A percentile compares a stretch with the other conserved stretches of the same genome.
Conservation (phyloP, 768 basidiomycete genomes). For the Megacollybia marginata region DNA sequence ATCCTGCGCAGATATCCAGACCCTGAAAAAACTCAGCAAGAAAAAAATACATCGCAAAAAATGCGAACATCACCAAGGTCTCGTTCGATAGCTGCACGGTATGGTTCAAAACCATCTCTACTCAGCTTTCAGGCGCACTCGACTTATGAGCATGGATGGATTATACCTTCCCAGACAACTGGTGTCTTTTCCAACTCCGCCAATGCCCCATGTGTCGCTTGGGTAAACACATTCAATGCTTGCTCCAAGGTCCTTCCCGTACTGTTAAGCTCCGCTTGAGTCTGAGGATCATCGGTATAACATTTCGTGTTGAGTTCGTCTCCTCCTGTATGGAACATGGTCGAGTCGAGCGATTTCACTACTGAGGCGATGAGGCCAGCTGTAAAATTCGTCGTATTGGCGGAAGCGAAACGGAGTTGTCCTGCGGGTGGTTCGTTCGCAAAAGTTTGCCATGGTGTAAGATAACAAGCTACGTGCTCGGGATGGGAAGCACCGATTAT, state of each 20-base stretch:
- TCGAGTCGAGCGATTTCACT: constrained; percentile 44
- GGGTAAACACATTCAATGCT: constrained; percentile 57
- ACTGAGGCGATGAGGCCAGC: constrained; percentile 43
- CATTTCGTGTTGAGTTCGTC: constrained; percentile 72
- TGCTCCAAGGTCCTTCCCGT: constrained; percentile 50
- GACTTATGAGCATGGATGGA: background rate
- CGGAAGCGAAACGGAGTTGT: constrained; percentile 67
- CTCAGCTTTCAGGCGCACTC: background rate
- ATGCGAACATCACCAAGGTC: constrained; percentile 30
- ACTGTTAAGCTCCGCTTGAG: constrained; percentile 44
- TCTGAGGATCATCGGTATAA: constrained; percentile 54
- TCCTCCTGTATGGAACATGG: constrained; percentile 74
- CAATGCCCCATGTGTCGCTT: constrained; percentile 51
- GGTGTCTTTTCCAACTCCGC: constrained; percentile 57
- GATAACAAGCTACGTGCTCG: constrained; percentile 63
- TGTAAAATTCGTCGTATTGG: constrained; percentile 54
- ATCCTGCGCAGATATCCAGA: constrained; percentile 40
- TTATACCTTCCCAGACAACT: constrained; percentile 73
- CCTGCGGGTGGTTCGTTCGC: constrained; percentile 78
- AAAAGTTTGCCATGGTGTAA: constrained; percentile 51
- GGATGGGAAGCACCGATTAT: constrained; percentile 59
- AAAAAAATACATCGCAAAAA: background rate
- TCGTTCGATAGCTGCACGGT: constrained; percentile 33
- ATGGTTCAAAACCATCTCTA: constrained; percentile 40
- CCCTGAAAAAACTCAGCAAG: constrained; percentile 13